A percentile compares a stretch with the other conserved stretches of the same genome.
phyloP scores from a whole-genome alignment of 306 rosid species.

The Ammopiptanthus mongolicus region DNA sequence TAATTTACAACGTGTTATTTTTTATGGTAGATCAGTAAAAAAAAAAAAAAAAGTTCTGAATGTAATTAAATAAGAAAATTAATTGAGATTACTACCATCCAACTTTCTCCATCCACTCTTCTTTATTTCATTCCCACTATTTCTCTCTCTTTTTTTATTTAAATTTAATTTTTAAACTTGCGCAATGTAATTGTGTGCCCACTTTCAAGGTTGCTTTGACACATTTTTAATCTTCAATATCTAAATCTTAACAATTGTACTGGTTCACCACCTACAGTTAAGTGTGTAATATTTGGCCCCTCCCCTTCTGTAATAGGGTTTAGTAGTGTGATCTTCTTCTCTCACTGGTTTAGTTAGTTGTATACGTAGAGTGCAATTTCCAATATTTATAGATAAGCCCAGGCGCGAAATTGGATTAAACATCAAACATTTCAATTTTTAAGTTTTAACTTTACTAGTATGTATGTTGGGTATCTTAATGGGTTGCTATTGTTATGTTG shows the following conservation, averaged over 20 bases:
- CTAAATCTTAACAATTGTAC: background rate
- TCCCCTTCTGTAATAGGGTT: background rate
- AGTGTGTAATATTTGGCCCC: background rate
- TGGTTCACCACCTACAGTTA: background rate
- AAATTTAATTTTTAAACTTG: background rate
- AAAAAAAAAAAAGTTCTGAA: background rate
- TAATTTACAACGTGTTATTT: background rate
- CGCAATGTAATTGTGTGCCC: background rate
- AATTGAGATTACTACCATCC: background rate
- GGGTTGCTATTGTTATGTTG: conserved; percentile 9
- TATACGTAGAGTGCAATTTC: background rate
- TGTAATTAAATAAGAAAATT: background rate
- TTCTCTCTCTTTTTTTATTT: background rate
- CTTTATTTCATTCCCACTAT: background rate
- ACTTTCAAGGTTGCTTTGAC: background rate
- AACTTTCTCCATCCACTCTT: background rate
- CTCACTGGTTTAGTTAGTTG: background rate
- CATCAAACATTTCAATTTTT: background rate
- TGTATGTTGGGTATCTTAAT: background rate
- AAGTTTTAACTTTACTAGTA: background rate
- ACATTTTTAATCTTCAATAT: background rate
- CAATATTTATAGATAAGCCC: background rate
- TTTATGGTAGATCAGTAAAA: background rate
- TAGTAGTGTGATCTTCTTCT: background rate
- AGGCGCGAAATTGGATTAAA: background rate